Conservation (phyloP, 164 flowering plant species). For the Berberis thunbergii region DNA sequence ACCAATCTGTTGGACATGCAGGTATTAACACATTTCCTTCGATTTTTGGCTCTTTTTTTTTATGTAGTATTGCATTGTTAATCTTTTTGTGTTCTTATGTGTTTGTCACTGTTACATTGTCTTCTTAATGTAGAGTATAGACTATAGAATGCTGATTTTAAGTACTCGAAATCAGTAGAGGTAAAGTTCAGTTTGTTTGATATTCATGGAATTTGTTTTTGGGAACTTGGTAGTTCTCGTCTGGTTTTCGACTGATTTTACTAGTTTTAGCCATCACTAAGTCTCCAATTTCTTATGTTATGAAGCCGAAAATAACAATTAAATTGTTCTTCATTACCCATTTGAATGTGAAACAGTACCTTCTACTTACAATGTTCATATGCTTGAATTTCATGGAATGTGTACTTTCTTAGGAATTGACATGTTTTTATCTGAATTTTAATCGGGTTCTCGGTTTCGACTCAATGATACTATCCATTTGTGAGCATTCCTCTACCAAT, state of each 20-base stretch:
- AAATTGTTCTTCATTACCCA: too few relatives aligned
- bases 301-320: too few relatives aligned
- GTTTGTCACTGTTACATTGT: background rate
- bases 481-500: too few relatives aligned
- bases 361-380: too few relatives aligned
- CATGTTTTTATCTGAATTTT: too few relatives aligned
- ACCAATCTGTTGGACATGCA: constrained; percentile 83
- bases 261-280: background rate
- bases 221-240: background rate
- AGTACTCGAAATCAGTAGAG: too few relatives aligned
- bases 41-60: background rate
- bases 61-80: background rate
- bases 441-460: too few relatives aligned
- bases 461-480: too few relatives aligned
- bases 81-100: background rate
- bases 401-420: too few relatives aligned
- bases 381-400: too few relatives aligned
- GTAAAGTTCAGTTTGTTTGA: background rate
- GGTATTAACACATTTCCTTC: constrained; percentile 30
- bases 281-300: background rate
- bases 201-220: constrained; percentile 3
- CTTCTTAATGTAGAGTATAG: background rate
- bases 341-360: too few relatives aligned
- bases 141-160: background rate
- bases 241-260: too few relatives aligned